Conservation (phyloP, 345 rosid genomes). For the Limnanthes douglasii region DNA sequence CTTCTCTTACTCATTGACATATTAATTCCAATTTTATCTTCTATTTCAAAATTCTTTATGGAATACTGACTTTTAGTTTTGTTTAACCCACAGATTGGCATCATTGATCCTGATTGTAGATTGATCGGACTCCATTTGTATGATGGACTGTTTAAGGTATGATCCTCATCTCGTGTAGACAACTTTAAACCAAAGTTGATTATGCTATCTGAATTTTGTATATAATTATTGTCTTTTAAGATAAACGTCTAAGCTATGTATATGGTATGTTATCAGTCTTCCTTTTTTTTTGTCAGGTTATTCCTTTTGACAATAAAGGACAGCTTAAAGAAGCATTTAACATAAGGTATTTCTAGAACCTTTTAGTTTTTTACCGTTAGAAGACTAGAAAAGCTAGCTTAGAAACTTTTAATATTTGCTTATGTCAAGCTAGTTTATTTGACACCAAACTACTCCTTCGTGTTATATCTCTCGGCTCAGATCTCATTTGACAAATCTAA, state of each 20-base stretch:
- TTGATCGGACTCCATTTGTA: conserved; percentile 89
- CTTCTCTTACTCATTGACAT: conserved; percentile 1
- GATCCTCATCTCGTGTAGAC: conserved; percentile 3
- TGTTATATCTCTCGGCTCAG: no score
- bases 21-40: no score
- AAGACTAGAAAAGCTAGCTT: no score
- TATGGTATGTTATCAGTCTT: neutral
- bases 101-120: conserved; percentile 94
- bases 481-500: no score
- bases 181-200: neutral
- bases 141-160: conserved; percentile 92
- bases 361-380: no score
- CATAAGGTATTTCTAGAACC: conserved; percentile 79
- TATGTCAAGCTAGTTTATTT: no score
- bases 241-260: no score
- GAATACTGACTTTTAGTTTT: no score
- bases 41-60: no score
- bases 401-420: no score
- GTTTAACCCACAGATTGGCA: conserved; percentile 90
- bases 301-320: conserved; percentile 95
- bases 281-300: conserved; percentile 32
- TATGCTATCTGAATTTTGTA: conserved; percentile 2
- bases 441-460: no score
- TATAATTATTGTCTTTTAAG: neutral
- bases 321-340: conserved; percentile 90